Percentiles rank a stretch among this genome's conserved stretches.
Evolutionary conservation across 768 basidiomycete genomes (phyloP).

Genomic region (Hemileccinum rubropunctum): DNA sequence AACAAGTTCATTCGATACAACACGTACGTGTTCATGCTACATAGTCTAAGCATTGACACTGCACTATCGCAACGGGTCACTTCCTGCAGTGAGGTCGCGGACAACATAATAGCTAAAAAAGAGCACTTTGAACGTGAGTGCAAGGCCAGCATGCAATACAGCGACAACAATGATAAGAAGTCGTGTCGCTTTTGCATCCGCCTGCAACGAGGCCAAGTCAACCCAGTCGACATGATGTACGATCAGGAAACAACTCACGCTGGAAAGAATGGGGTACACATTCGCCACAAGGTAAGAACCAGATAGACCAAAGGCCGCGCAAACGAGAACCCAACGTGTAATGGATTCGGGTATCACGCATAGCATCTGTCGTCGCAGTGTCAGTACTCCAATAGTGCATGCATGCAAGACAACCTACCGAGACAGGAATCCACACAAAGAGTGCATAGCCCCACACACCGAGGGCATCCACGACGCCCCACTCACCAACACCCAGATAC

Average conservation of each 20-base stretch:
- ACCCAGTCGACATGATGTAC: not conserved
- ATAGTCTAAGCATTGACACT: too few relatives aligned
- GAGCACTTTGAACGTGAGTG: constrained; percentile 74
- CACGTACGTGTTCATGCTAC: not conserved
- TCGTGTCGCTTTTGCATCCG: constrained; percentile 83
- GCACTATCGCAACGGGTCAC: constrained; percentile 20
- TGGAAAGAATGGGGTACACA: constrained; percentile 86
- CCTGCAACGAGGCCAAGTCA: constrained; percentile 40
- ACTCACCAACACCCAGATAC: constrained; percentile 87
- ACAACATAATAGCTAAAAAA: constrained; percentile 63
- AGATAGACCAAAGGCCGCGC: constrained; percentile 71
- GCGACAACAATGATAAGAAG: constrained; percentile 77
- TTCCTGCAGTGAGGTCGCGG: constrained; percentile 33
- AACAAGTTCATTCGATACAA: not conserved
- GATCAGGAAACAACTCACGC: constrained; percentile 46
- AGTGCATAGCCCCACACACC: constrained; percentile 79
- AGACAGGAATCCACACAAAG: constrained; percentile 87
- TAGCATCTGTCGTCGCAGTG: constrained; percentile 52
- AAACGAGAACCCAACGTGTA: constrained; percentile 78
- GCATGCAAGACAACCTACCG: constrained; percentile 46
- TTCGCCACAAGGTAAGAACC: constrained; percentile 85
- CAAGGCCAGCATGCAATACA: constrained; percentile 72
- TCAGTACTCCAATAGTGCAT: not conserved
- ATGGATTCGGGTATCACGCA: constrained; percentile 85
- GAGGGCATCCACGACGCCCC: constrained; percentile 82